phyloP scores from a whole-genome alignment of 176 grass and related monocot genomes.

The Bonia amplexicaulis region DNA sequence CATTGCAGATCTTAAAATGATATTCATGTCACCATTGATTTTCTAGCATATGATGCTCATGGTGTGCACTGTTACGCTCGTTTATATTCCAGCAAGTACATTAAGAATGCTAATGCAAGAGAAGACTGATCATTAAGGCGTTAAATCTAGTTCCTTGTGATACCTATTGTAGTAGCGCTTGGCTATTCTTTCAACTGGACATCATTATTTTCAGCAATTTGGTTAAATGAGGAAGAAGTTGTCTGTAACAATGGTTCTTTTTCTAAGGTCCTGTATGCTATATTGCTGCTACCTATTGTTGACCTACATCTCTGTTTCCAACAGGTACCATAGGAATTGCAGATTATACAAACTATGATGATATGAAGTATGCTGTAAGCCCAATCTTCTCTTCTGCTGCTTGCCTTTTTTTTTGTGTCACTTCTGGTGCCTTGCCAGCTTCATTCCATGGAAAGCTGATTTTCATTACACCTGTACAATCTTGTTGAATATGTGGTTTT shows the following conservation, averaged over 20 bases:
- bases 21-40: not conserved
- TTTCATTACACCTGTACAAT: not conserved
- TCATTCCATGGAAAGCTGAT: not conserved
- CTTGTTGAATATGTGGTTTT: not conserved
- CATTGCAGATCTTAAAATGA: not conserved
- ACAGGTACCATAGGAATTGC: slow-evolving; percentile 66
- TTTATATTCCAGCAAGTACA: not conserved
- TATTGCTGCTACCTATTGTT: slow-evolving; percentile 12
- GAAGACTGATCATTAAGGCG: not conserved
- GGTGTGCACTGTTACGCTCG: not conserved
- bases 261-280: not conserved
- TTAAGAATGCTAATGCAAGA: not conserved
- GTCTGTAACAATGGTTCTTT: not conserved
- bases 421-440: not conserved
- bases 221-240: not conserved
- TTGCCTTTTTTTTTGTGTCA: not conserved
- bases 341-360: slow-evolving; percentile 82
- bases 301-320: slow-evolving; percentile 1
- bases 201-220: not conserved
- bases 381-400: not conserved
- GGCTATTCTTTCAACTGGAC: not conserved
- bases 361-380: slow-evolving; percentile 86
- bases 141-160: not conserved
- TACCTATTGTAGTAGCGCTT: not conserved
- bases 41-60: not conserved